Evolutionary conservation across 805 yeast genomes (phyloP), one percentile per base, ranked within the genome.

Genomic region (Torulaspora gathmanii): DNA sequence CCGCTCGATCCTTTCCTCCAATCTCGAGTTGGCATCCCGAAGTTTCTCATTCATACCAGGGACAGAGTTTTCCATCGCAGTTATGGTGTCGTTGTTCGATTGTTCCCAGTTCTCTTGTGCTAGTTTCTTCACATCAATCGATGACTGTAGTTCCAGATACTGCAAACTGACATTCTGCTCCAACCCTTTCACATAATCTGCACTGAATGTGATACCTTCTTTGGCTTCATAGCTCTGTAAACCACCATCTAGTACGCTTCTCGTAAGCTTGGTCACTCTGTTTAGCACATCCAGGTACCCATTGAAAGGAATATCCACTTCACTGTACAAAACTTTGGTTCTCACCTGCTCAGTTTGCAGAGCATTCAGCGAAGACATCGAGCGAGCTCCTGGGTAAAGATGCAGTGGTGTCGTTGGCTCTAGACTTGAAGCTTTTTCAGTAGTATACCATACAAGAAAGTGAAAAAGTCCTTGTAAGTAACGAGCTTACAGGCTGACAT

Each of bases 301-400:
- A 35, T 55, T 56, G 35, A 54, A 56, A 3, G 57, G 50, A 12
- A 50, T 33, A 40, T 63, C 65, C 5, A 51, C 50, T 33, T 60
- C 65, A 42, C 57, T 58, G 39, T 52, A 59, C 7, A 38, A 46
- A 1, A 60, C 64, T 39, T 59, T 60, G 11, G 44, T 51, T 19
- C 53, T 50, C 15, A 59, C 57, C 33, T 53, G 52, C 20, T 47
- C 54, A 5, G 44, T 46, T 38, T 57, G 57, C 5, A 30, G 16
- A 9, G 47, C 37, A 11, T 45, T 51, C 17, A 50, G 34, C 7
- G 49, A 35, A 26, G 49, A 44, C 29, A 36, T 31, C 15, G 10
- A 12, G 9, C 3, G 12, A 13, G 13, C 17, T 30, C 5, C 33
- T 30, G 33, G 1, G 4, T 9, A 17, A 8, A 15, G 33, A 12